Conservation (phyloP, 192 early-diverging fungal species). For the Linderina pennispora region DNA sequence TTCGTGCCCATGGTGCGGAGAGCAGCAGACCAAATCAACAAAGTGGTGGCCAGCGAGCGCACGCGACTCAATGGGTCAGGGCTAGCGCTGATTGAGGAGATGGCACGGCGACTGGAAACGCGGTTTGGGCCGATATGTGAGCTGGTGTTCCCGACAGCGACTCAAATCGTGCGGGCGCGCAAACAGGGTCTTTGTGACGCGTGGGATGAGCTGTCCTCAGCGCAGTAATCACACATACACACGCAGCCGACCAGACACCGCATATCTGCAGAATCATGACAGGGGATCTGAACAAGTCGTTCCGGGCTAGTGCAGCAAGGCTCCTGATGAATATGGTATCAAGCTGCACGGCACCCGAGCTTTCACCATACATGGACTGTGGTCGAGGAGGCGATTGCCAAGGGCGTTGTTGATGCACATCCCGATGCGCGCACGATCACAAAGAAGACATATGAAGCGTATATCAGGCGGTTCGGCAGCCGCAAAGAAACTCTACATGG, state of each 20-base stretch:
- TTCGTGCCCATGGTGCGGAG: too few species aligned
- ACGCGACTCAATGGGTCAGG: conserved; percentile 71
- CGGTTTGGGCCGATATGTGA: conserved; percentile 60
- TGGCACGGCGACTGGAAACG: conserved; percentile 54
- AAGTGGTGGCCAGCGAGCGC: conserved; percentile 61
- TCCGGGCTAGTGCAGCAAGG: conserved; percentile 56
- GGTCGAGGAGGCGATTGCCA: conserved; percentile 36
- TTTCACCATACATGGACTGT: conserved; percentile 22
- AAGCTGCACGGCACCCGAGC: conserved; percentile 44
- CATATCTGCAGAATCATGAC: conserved; percentile 50
- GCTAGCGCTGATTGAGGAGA: conserved; percentile 53
- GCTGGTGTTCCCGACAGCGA: conserved; percentile 50
- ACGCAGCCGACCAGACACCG: conserved; percentile 49
- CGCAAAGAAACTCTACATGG: conserved; percentile 32
- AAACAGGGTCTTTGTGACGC: conserved; percentile 69
- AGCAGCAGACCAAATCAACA: conserved; percentile 45
- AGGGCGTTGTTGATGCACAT: conserved; percentile 37
- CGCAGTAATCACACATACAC: conserved; percentile 54
- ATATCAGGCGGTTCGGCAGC: conserved; percentile 33
- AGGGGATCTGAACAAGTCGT: conserved; percentile 54
- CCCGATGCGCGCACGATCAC: conserved; percentile 39
- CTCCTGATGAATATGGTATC: conserved; percentile 50
- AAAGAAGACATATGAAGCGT: conserved; percentile 37
- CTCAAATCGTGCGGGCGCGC: conserved; percentile 64
- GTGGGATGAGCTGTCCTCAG: conserved; percentile 56